Percentiles rank a stretch among this genome's conserved stretches.
Evolutionary conservation across 2,329 filamentous ascomycete species (phyloP).

Genomic region (Graphiopsis chlorocephala): DNA sequence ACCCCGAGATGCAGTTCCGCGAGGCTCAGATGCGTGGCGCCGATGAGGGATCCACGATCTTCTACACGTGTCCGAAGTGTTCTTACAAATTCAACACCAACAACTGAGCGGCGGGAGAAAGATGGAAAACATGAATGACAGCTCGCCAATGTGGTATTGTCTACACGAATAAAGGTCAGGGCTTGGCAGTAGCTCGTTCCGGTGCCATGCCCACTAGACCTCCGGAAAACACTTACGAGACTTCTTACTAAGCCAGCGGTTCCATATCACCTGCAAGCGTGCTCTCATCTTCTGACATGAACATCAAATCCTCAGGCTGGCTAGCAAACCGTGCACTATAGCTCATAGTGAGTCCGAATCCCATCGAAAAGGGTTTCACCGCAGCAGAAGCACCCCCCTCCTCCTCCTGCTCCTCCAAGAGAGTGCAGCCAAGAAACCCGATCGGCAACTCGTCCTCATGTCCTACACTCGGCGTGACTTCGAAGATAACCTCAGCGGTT

Average conservation of each 20-base stretch:
- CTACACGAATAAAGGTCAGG: too few relatives aligned
- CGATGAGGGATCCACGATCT: slow-evolving; percentile 87
- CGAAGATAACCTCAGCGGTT: background rate
- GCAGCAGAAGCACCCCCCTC: background rate
- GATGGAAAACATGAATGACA: too few relatives aligned
- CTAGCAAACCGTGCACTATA: background rate
- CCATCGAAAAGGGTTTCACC: slow-evolving; percentile 8
- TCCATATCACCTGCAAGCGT: background rate
- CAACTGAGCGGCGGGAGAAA: background rate
- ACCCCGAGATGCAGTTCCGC: slow-evolving; percentile 76
- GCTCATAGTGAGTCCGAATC: background rate
- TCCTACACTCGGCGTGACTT: slow-evolving; percentile 3
- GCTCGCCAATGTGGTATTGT: too few relatives aligned
- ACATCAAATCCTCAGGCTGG: background rate
- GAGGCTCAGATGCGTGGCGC: slow-evolving; percentile 81
- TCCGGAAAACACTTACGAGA: too few relatives aligned
- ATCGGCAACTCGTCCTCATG: background rate
- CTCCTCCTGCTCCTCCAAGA: background rate
- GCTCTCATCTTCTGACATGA: background rate
- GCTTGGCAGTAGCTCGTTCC: too few relatives aligned
- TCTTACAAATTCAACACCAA: slow-evolving; percentile 12
- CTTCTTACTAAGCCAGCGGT: background rate
- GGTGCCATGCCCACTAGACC: too few relatives aligned
- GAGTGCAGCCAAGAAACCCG: background rate
- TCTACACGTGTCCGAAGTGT: slow-evolving; percentile 72